phyloP scores from a whole-genome alignment of 2,329 filamentous ascomycete species.

The Calycina herbarum region DNA sequence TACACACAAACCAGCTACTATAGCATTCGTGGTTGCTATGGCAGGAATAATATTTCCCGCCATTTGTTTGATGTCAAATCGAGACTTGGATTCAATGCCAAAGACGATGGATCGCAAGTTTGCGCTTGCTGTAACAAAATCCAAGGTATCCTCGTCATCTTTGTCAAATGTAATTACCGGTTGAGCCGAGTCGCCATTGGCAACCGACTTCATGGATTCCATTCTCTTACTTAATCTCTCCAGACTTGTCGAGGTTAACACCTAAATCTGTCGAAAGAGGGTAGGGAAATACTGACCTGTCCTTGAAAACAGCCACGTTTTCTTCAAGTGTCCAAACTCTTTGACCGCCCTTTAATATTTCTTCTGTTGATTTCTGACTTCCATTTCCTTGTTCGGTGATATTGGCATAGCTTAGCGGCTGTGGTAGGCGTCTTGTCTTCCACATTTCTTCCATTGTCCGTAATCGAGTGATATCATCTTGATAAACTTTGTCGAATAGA shows the following conservation, averaged over 20 bases:
- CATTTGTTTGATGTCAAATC: constrained; percentile 99
- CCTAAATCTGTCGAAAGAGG: constrained; percentile 19
- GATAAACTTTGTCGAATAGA: constrained; percentile 93
- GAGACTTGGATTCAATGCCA: constrained; percentile 81
- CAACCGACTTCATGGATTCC: constrained; percentile 56
- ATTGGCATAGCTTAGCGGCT: constrained; percentile 67
- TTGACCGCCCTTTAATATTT: constrained; percentile 67
- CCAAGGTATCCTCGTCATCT: constrained; percentile 90
- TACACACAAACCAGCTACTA: constrained; percentile 89
- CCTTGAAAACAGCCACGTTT: constrained; percentile 81
- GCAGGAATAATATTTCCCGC: constrained; percentile 98
- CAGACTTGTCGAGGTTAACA: constrained; percentile 50
- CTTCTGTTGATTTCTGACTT: constrained; percentile 48
- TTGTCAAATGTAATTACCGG: constrained; percentile 89
- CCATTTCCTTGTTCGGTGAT: constrained; percentile 56
- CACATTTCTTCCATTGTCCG: constrained; percentile 94
- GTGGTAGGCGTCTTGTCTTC: constrained; percentile 76
- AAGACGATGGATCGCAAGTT: constrained; percentile 91
- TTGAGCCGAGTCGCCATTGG: constrained; percentile 49
- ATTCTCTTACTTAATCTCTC: constrained; percentile 74
- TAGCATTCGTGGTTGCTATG: constrained; percentile 96
- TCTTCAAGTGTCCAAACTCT: constrained; percentile 78
- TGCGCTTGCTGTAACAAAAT: constrained; percentile 88
- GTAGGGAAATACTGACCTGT: constrained; percentile 50
- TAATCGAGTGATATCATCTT: constrained; percentile 77